Conservation (phyloP, 331 rosid genomes). For the Cucumis variabilis region DNA sequence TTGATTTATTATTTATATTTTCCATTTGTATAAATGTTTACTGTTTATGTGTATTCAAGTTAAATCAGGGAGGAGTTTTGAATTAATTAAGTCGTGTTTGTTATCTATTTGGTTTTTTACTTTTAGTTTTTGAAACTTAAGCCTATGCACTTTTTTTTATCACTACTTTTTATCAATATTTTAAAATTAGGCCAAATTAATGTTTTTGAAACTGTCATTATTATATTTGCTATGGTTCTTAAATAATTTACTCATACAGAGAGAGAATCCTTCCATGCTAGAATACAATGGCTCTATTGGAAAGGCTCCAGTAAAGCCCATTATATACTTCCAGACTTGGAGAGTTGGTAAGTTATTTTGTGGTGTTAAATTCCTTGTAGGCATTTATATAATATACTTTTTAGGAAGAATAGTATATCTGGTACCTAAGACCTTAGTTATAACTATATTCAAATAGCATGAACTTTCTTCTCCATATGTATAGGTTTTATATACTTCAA, state of each 20-base stretch:
- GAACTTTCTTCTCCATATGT: slow-evolving; percentile 98
- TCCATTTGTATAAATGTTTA: neutral
- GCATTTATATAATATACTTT: slow-evolving; percentile 21
- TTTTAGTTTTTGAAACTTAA: too few relatives aligned
- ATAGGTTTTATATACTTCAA: slow-evolving; percentile 96
- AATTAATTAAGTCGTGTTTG: too few relatives aligned
- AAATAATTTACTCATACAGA: slow-evolving; percentile 49
- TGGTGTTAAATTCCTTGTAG: slow-evolving; percentile 38
- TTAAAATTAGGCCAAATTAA: too few relatives aligned
- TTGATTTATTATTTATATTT: neutral
- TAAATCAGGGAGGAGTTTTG: neutral
- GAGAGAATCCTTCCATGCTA: slow-evolving; percentile 71
- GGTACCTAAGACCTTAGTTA: slow-evolving; percentile 2
- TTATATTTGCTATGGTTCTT: neutral
- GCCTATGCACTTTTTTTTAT: too few relatives aligned
- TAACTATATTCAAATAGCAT: slow-evolving; percentile 72
- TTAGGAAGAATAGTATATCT: slow-evolving; percentile 31
- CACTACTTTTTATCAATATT: too few relatives aligned
- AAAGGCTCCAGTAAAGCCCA: slow-evolving; percentile 72
- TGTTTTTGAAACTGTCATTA: too few relatives aligned
- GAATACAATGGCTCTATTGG: slow-evolving; percentile 77
- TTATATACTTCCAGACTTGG: slow-evolving; percentile 82
- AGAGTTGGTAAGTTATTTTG: slow-evolving; percentile 71
- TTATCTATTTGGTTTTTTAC: neutral
- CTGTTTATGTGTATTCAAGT: neutral